These are phyloP conservation scores for Camellia granthamiana DNA, from an alignment of 148 eudicot genomes.

Conservation along the genomic window DNA sequence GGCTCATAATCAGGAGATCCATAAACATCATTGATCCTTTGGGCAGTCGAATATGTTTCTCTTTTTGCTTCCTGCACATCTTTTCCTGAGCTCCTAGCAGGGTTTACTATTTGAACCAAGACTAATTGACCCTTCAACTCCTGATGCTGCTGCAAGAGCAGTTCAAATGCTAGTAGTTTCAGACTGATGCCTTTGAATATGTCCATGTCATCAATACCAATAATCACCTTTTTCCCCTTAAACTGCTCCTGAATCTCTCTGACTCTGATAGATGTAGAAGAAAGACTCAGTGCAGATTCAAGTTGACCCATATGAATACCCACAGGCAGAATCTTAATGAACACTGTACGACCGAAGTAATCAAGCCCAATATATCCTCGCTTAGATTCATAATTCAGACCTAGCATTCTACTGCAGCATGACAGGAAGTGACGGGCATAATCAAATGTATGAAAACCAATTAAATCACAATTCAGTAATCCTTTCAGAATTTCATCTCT, in stretches of 20 bases:
- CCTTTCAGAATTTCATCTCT: conserved; percentile 60
- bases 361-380: conserved; percentile 65
- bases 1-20: conserved; percentile 51
- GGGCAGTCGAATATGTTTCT: conserved; percentile 45
- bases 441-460: conserved; percentile 65
- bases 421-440: conserved; percentile 62
- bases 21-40: conserved; percentile 50
- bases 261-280: conserved; percentile 38
- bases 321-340: conserved; percentile 53
- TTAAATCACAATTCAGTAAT: conserved; percentile 51
- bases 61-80: conserved; percentile 51
- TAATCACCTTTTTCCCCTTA: conserved; percentile 44
- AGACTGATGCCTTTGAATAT: conserved; percentile 66
- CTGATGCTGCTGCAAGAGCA: conserved; percentile 45
- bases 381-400: conserved; percentile 61
- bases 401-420: conserved; percentile 65
- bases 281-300: conserved; percentile 42
- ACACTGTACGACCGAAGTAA: conserved; percentile 64
- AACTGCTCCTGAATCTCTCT: conserved; percentile 45
- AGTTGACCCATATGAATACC: conserved; percentile 56
- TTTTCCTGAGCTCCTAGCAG: conserved; percentile 62
- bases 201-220: conserved; percentile 67
- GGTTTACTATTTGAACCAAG: conserved; percentile 60
- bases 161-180: conserved; percentile 60
- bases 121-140: conserved; percentile 48